Base-by-base conservation (phyloP, 1,139 yeast genomes). In the Saccharomycopsis hybrid region DNA sequence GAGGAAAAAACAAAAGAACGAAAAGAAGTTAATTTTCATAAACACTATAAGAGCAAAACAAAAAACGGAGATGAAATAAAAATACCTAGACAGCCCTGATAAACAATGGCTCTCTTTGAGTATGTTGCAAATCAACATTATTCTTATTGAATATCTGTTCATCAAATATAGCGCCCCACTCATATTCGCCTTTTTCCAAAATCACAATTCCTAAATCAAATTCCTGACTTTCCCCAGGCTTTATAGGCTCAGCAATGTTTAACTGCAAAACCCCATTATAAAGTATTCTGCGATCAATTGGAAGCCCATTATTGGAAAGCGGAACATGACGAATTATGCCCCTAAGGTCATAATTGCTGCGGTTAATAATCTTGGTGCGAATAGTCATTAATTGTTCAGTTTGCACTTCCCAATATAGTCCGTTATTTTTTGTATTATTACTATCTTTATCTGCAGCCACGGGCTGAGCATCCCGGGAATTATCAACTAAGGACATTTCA, bases 131-230 rank as follows among this genome's bases (percentile, higher is more conserved):
- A 3, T 60, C 64, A 4, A 43, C 54, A 9, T 42, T 32, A 25
- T 41, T 37, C 3, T 31, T 27, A 42, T 57, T 58, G 41, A 57
- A 59, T 41, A 59, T 62, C 25, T 62, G 54, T 31, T 73, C 74
- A 55, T 86, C 95, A 55, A 85, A 71, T 2, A 85, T 65, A 0
- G 80, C 75, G 0, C 89, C 86, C 88, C 95, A 85, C 62, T 84
- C 90, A 60, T 80, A 85, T 50, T 80, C 84, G 1, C 95, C 96
- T 41, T 74, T 72, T 49, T 81, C 85, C 47, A 87, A 66, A 24
- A 84, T 72, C 25, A 80, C 74, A 51, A 82, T 75, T 4, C 87
- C 82, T 47, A 81, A 60, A 24, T 69, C 69, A 13, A 77, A 62
- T 7, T 65, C 67, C 5, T 65, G 52, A 0, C 69, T 60, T 29